Conservation (phyloP, 2,329 filamentous ascomycete species). For the Botryotinia convoluta region DNA sequence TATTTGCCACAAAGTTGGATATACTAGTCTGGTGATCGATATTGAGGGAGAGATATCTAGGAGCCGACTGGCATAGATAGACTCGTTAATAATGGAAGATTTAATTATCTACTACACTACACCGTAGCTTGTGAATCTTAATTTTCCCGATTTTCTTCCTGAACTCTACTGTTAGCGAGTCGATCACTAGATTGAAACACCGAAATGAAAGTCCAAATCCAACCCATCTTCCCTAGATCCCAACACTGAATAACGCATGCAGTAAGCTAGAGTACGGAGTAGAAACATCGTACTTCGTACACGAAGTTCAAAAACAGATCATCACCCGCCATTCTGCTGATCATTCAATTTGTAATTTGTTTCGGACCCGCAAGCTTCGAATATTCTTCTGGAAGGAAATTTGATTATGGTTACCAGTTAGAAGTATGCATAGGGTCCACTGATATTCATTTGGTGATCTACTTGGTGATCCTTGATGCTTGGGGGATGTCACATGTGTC, state of each 20-base stretch:
- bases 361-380: not conserved
- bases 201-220: not conserved
- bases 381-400: not conserved
- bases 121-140: not conserved
- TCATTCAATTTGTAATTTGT: not conserved
- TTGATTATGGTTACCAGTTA: not conserved
- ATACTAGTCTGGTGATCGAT: not conserved
- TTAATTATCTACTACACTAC: not conserved
- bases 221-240: not conserved
- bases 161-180: not conserved
- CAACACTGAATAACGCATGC: not conserved
- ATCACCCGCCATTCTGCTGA: not conserved
- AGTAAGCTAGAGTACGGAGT: not conserved
- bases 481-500: not conserved
- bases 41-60: not conserved
- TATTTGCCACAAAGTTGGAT: not conserved
- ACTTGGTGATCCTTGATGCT: not conserved
- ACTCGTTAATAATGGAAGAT: not conserved
- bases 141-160: not conserved
- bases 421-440: not conserved
- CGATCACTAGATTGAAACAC: not conserved
- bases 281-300: not conserved
- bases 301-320: not conserved
- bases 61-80: not conserved
- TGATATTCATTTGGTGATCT: conserved; percentile 4